Evolutionary conservation across 228 moss, liverwort and hornwort genomes (phyloP).

Genomic region (Sphagnum fallax): DNA sequence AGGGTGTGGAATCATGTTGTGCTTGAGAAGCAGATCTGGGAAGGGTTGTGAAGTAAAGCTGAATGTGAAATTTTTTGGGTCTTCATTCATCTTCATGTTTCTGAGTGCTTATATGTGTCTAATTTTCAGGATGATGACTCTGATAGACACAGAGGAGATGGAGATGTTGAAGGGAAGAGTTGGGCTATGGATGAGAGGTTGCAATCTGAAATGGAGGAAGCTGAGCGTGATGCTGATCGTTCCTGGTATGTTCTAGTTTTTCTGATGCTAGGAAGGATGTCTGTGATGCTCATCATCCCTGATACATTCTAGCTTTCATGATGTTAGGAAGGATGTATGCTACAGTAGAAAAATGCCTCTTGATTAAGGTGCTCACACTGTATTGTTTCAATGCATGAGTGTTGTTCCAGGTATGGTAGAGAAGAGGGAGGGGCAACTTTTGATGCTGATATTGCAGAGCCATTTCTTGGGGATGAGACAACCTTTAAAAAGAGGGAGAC

Average conservation of each 20-base stretch:
- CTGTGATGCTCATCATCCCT: neutral
- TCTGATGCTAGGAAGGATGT: neutral
- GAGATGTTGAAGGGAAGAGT: slow-evolving; percentile 33
- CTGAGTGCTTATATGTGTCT: neutral
- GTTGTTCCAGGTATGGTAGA: slow-evolving; percentile 72
- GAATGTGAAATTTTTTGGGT: too few relatives aligned
- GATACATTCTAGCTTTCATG: neutral
- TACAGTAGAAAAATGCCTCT: too few relatives aligned
- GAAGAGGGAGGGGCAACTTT: slow-evolving; percentile 89
- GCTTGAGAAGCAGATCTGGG: too few relatives aligned
- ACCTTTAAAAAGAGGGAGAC: slow-evolving; percentile 95
- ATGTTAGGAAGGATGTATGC: too few relatives aligned
- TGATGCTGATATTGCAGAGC: slow-evolving; percentile 58
- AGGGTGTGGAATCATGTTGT: neutral
- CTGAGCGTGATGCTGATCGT: slow-evolving; percentile 83
- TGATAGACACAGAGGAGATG: slow-evolving; percentile 20
- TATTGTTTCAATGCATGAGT: neutral
- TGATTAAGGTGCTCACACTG: too few relatives aligned
- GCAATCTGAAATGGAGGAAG: slow-evolving; percentile 87
- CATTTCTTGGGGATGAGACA: slow-evolving; percentile 83
- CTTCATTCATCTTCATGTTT: neutral
- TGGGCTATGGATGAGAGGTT: slow-evolving; percentile 74
- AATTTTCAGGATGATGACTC: slow-evolving; percentile 30
- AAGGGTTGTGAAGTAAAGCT: too few relatives aligned
- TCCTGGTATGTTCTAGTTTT: slow-evolving; percentile 47